Conservation (phyloP, 768 basidiomycete species). For the Boletus fagicola region DNA sequence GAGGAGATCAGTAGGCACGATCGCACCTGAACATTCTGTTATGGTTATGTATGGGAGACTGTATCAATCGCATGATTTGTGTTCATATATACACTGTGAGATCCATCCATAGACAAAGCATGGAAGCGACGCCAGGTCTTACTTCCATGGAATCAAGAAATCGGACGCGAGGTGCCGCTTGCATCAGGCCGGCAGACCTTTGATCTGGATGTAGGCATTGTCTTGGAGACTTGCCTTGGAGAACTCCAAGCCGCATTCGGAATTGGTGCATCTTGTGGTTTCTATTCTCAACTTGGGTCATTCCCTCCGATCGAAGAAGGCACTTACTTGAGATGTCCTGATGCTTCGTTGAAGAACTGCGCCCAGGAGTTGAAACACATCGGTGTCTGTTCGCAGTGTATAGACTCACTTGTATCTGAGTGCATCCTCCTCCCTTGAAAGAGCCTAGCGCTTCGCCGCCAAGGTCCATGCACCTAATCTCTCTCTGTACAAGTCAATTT, state of each 20-base stretch:
- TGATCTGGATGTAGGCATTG: slow-evolving; percentile 42
- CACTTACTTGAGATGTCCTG: slow-evolving; percentile 37
- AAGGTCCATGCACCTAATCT: slow-evolving; percentile 45
- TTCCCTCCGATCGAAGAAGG: slow-evolving; percentile 7
- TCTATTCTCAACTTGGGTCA: slow-evolving; percentile 12
- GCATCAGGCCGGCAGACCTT: slow-evolving; percentile 36
- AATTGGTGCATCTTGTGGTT: slow-evolving; percentile 36
- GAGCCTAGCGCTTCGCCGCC: slow-evolving; percentile 40
- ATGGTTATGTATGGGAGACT: slow-evolving; percentile 19
- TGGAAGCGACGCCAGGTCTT: slow-evolving; percentile 24
- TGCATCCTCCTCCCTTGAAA: slow-evolving; percentile 43
- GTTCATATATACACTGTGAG: slow-evolving; percentile 31
- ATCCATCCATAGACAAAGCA: slow-evolving; percentile 12
- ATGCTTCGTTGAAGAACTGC: slow-evolving; percentile 41
- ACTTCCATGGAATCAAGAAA: slow-evolving; percentile 7
- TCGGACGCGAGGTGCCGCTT: not conserved
- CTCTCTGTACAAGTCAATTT: slow-evolving; percentile 32
- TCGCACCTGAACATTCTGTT: slow-evolving; percentile 19
- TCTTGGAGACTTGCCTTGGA: slow-evolving; percentile 40
- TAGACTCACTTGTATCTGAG: slow-evolving; percentile 40
- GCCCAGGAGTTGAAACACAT: slow-evolving; percentile 1
- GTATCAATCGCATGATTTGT: slow-evolving; percentile 22
- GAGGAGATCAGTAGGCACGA: slow-evolving; percentile 49
- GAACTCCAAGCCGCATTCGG: slow-evolving; percentile 41
- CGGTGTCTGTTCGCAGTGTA: not conserved